Percentiles rank a stretch among this genome's conserved stretches.
These are phyloP conservation scores for Phialocephala sp. DNA, from an alignment of 2,329 filamentous ascomycete species.

Conservation along the genomic window DNA sequence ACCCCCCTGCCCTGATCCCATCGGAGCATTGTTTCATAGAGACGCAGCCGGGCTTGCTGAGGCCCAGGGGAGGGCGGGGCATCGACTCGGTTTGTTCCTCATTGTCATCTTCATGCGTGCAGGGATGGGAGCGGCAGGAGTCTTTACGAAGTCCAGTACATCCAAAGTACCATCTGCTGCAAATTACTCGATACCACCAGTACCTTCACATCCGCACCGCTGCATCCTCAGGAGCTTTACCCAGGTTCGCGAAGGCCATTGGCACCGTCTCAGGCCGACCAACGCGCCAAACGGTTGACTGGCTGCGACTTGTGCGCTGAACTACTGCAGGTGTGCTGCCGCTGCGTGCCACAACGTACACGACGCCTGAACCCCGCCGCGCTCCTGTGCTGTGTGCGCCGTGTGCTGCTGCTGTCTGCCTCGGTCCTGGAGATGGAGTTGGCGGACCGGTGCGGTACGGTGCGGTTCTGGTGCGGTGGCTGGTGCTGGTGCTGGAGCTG, in stretches of 20 bases:
- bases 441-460: constrained; percentile 4
- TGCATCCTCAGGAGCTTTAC: constrained; percentile 23
- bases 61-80: constrained; percentile 26
- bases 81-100: constrained; percentile 29
- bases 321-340: constrained; percentile 17
- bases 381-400: not conserved
- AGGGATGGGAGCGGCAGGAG: constrained; percentile 31
- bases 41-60: constrained; percentile 32
- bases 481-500: not conserved
- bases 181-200: constrained; percentile 21
- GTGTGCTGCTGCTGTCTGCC: not conserved
- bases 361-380: constrained; percentile 25
- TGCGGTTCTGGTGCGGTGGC: not conserved
- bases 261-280: constrained; percentile 25
- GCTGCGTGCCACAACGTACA: constrained; percentile 15
- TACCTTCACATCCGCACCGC: constrained; percentile 19
- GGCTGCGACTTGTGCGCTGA: constrained; percentile 16
- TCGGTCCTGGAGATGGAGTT: not conserved
- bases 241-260: constrained; percentile 17
- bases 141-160: constrained; percentile 18
- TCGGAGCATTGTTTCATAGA: constrained; percentile 42
- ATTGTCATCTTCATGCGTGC: constrained; percentile 30
- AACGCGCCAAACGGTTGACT: constrained; percentile 29
- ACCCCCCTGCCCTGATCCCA: constrained; percentile 30
- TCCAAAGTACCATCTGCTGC: constrained; percentile 20